Percentiles rank a stretch among this genome's conserved stretches.
Conservation (phyloP, 2,329 filamentous ascomycete species). For the Fusarium veterinarium region DNA sequence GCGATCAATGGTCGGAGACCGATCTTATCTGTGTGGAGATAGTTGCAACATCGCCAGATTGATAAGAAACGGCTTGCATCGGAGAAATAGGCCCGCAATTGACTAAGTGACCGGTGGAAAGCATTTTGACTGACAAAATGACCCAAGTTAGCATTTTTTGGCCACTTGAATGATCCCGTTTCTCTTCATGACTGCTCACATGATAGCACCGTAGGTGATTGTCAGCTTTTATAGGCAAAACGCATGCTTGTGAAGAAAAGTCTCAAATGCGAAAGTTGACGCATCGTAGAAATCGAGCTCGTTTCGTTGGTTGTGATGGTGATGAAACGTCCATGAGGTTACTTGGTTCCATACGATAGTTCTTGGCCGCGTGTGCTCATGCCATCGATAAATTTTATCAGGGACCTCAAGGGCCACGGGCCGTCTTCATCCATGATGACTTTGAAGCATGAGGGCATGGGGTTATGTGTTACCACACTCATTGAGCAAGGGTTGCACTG, state of each 20-base stretch:
- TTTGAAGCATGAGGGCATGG: constrained; percentile 6
- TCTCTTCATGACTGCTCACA: not conserved
- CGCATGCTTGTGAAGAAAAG: not conserved
- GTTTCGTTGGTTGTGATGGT: not conserved
- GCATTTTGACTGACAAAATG: not conserved
- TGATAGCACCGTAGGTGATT: not conserved
- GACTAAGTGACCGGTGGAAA: not conserved
- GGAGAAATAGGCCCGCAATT: not conserved
- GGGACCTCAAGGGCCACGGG: not conserved
- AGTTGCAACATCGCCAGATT: constrained; percentile 26
- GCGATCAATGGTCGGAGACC: constrained; percentile 16
- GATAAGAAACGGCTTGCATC: constrained; percentile 19
- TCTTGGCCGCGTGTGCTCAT: constrained; percentile 17
- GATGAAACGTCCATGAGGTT: not conserved
- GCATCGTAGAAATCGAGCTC: not conserved
- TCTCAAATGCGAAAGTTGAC: not conserved
- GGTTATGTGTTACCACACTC: constrained; percentile 11
- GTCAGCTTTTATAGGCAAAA: not conserved
- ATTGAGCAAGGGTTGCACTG: not conserved
- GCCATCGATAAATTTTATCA: constrained; percentile 11
- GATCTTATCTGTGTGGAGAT: constrained; percentile 31
- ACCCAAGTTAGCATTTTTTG: not conserved
- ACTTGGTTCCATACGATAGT: not conserved
- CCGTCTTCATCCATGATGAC: constrained; percentile 13
- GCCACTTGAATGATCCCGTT: too few relatives aligned